A percentile compares a stretch with the other conserved stretches of the same genome.
Evolutionary conservation across 2,329 filamentous ascomycete genomes (phyloP).

Genomic region (Hymenoscyphus linearis): DNA sequence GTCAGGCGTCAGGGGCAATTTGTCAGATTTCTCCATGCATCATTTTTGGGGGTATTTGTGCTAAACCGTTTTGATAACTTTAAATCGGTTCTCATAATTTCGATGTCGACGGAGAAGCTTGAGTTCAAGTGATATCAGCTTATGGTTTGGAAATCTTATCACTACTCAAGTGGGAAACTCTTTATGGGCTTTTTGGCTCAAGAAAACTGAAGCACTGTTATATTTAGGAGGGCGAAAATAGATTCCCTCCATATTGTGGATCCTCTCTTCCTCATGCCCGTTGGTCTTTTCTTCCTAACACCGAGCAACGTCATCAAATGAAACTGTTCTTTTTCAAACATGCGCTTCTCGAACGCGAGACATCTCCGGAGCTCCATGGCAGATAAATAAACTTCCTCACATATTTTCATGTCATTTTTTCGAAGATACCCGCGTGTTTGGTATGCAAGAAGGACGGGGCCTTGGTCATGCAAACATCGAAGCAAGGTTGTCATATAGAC

Average conservation of each 20-base stretch:
- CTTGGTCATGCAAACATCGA: too few species aligned
- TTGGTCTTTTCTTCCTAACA: neutral
- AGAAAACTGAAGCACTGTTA: neutral
- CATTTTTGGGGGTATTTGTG: too few species aligned
- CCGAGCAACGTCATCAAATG: neutral
- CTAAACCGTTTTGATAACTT: too few species aligned
- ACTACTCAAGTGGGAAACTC: neutral
- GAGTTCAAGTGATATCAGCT: neutral
- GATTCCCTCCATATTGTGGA: neutral
- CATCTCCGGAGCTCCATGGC: neutral
- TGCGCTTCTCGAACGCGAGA: neutral
- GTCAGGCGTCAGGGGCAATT: neutral
- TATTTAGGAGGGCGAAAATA: too few species aligned
- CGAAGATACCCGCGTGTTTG: too few species aligned
- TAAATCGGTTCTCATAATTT: too few species aligned
- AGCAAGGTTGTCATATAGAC: neutral
- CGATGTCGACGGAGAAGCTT: neutral
- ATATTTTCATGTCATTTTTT: too few species aligned
- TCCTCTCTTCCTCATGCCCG: neutral
- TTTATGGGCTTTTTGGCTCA: neutral
- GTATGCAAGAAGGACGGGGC: too few species aligned
- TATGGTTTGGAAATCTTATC: neutral
- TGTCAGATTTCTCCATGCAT: neutral
- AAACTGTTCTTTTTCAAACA: too few species aligned
- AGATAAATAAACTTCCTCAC: too few species aligned